Percentiles rank a stretch among this genome's conserved stretches.
These are phyloP conservation scores for Yarrowia yakushimensis DNA, from an alignment of 805 yeast genomes.

Conservation along the genomic window DNA sequence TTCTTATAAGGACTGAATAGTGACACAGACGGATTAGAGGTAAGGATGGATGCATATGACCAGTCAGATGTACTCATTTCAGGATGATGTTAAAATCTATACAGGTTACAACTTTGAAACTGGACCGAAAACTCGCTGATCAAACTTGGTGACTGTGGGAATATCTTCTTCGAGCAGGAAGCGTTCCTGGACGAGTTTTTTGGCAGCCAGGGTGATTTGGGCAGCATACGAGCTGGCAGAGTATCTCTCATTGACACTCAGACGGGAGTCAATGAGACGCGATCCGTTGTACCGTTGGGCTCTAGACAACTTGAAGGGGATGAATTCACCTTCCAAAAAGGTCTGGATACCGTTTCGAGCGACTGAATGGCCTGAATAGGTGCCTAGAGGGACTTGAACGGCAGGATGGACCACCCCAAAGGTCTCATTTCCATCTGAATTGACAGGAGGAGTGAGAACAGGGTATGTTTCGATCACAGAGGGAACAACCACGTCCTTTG, in stretches of 20 bases:
- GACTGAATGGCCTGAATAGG: slow-evolving; percentile 12
- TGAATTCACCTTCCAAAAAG: slow-evolving; percentile 11
- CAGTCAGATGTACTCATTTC: no score
- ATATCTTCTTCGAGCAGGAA: slow-evolving; percentile 5
- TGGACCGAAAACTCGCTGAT: background rate
- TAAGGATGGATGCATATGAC: no score
- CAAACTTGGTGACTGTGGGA: slow-evolving; percentile 4
- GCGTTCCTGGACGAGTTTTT: slow-evolving; percentile 1
- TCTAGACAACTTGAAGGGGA: background rate
- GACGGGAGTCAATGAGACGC: background rate
- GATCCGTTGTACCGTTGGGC: background rate
- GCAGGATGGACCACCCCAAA: slow-evolving; percentile 19
- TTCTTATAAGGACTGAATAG: background rate
- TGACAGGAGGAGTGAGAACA: slow-evolving; percentile 16
- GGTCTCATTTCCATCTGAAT: slow-evolving; percentile 13
- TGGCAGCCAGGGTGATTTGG: background rate
- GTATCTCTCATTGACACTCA: background rate
- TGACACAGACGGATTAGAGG: background rate
- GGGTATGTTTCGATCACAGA: background rate
- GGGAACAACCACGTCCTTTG: background rate
- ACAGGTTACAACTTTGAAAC: background rate
- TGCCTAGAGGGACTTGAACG: slow-evolving; percentile 18
- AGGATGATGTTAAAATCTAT: background rate
- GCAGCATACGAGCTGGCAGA: background rate
- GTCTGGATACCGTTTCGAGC: slow-evolving; percentile 17